phyloP scores from a whole-genome alignment of 768 basidiomycete genomes.

The Mrakia blollopis region DNA sequence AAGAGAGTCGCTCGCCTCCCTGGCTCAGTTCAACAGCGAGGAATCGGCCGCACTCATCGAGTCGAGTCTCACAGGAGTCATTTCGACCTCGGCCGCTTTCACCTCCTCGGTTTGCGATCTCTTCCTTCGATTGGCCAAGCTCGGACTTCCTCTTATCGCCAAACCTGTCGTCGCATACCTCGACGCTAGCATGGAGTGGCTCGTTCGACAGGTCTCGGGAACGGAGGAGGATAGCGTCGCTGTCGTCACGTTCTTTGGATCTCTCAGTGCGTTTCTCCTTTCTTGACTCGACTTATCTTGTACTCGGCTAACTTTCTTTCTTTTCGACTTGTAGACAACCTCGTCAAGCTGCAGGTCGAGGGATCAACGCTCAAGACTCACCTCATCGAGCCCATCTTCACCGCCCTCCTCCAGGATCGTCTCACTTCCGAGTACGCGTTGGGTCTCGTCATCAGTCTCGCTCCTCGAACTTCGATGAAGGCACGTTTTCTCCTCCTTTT shows the following conservation, averaged over 20 bases:
- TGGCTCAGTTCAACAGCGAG: not conserved
- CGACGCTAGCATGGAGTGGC: slow-evolving; percentile 51
- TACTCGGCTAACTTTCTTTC: not conserved
- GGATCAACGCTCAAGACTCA: slow-evolving; percentile 51
- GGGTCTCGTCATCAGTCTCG: slow-evolving; percentile 49
- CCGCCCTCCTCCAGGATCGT: slow-evolving; percentile 59
- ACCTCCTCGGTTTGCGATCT: slow-evolving; percentile 14
- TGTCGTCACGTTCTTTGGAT: slow-evolving; percentile 25
- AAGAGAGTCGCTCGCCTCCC: not conserved
- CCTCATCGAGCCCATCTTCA: slow-evolving; percentile 66
- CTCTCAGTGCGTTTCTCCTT: slow-evolving; percentile 32
- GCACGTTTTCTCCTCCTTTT: slow-evolving; percentile 47
- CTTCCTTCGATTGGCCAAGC: not conserved
- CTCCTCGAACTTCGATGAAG: slow-evolving; percentile 56
- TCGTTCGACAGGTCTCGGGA: slow-evolving; percentile 50
- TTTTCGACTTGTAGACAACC: not conserved
- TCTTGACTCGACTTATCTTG: not conserved
- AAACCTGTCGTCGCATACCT: not conserved
- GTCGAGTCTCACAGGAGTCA: slow-evolving; percentile 3
- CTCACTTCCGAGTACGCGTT: slow-evolving; percentile 47
- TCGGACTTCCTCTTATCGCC: not conserved
- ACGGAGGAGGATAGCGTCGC: slow-evolving; percentile 37
- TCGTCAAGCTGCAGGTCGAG: slow-evolving; percentile 22
- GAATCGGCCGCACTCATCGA: not conserved
- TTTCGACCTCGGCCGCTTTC: slow-evolving; percentile 7